Base-by-base conservation (phyloP, 2,329 filamentous ascomycete genomes). In the Tolypocladium tropicale region DNA sequence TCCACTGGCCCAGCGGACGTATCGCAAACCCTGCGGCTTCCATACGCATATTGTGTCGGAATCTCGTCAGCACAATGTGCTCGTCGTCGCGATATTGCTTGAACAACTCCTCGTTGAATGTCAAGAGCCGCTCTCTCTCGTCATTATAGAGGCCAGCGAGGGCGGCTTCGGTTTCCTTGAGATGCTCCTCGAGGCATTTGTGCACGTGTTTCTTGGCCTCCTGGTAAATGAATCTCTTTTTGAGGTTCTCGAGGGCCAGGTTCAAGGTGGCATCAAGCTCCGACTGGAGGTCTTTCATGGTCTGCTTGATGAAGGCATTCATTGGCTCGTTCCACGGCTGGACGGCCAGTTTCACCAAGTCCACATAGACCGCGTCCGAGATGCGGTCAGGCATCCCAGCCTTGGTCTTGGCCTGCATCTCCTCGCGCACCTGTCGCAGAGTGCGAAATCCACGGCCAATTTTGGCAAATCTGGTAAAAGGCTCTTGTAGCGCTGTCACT, bases 311-410 rank as follows among this genome's bases (percentile, higher is more conserved):
- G 50, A 83, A 81, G 0, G 63, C 72, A 0, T 75, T 65, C 51
- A 85, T 73, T 0, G 83, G 83, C 0, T 63, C 63, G 1, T 75
- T 64, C 86, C 86, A 89, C 1, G 81, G 78, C 9, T 67, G 64
- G 1, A 88, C 78, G 0, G 80, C 78, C n/a, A 79, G 70, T 18
- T 76, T 72, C 50, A 80, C 83, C 18, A 88, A 72, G 0, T 74
- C 74, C 32, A 84, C 78, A 25, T 85, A 82, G 0, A 86, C 83
- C 39, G 81, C 79, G 0, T 80, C 77, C 0, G 84, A 79, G 0
- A 83, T 78, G 0, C 83, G 74, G 7, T 79, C 78, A 0, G 82
- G 83, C 61, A 84, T 75, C 0, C 84, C 83, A 0, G 81, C 78
- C 21, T 74, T 75, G 30, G 78, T 79, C 14, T 81, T 80, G 4